Percentiles rank a stretch among this genome's conserved stretches.
Conservation (phyloP, 2,329 filamentous ascomycete species). For the Cryphonectria radicalis region DNA sequence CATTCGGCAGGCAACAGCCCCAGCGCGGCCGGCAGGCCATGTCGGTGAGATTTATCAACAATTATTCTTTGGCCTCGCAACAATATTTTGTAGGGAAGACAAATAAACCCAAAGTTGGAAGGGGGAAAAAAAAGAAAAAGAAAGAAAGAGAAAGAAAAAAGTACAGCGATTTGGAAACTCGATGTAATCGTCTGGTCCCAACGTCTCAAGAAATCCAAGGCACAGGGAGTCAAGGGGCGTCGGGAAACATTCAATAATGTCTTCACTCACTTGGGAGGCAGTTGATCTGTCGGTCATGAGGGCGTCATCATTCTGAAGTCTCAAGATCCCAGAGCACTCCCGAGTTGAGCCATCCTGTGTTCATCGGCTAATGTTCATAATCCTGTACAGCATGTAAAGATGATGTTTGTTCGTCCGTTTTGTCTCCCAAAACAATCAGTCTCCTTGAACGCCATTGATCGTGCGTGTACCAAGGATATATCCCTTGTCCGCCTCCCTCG, state of each 20-base stretch:
- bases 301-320: constrained; percentile 32
- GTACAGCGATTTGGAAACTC: not conserved
- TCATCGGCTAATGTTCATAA: constrained; percentile 27
- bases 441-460: constrained; percentile 24
- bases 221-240: not conserved
- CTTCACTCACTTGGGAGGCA: constrained; percentile 8
- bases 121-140: not conserved
- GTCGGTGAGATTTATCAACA: not conserved
- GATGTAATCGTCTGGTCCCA: not conserved
- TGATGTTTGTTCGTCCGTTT: constrained; percentile 16
- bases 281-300: not conserved
- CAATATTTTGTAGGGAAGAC: not conserved
- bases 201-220: not conserved
- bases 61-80: not conserved
- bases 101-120: no score
- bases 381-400: constrained; percentile 15
- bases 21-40: not conserved
- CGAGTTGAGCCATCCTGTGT: constrained; percentile 34
- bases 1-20: constrained; percentile 24
- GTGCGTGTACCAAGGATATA: constrained; percentile 17
- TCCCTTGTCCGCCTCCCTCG: not conserved
- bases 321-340: constrained; percentile 36
- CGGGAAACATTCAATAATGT: not conserved
- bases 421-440: constrained; percentile 27
- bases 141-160: not conserved